Percentiles rank a stretch among this genome's conserved stretches.
phyloP scores from a whole-genome alignment of 768 basidiomycete species.

The Gelatoporia subvermispora region DNA sequence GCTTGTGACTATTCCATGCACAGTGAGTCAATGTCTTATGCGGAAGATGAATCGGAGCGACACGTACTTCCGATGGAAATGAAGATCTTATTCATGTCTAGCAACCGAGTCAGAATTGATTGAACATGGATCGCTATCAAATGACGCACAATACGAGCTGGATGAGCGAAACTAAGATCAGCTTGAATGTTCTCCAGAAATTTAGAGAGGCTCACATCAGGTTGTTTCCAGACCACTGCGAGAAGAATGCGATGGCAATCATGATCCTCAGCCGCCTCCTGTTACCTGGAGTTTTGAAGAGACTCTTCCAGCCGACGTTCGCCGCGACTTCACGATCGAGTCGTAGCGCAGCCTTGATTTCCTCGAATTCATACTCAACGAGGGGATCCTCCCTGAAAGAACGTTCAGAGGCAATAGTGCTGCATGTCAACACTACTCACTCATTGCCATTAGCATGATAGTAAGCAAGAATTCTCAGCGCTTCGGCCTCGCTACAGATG shows the following conservation, averaged over 20 bases:
- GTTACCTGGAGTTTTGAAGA: constrained; percentile 52
- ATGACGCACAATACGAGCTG: not conserved
- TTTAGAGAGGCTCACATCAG: not conserved
- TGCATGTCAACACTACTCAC: not conserved
- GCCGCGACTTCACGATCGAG: constrained; percentile 37
- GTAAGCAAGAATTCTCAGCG: constrained; percentile 32
- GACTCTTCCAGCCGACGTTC: constrained; percentile 50
- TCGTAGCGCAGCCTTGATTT: constrained; percentile 54
- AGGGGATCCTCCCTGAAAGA: constrained; percentile 39
- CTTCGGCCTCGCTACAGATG: constrained; percentile 14
- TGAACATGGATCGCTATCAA: no score
- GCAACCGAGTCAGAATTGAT: no score
- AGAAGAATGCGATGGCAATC: constrained; percentile 55
- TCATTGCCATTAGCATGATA: constrained; percentile 36
- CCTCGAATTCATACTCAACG: constrained; percentile 57
- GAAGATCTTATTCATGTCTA: constrained; percentile 49
- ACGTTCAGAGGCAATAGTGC: no score
- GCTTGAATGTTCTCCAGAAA: not conserved
- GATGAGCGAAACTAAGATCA: constrained; percentile 3
- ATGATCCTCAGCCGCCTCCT: constrained; percentile 50
- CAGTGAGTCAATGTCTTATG: not conserved
- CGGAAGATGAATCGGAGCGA: not conserved
- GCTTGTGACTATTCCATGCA: constrained; percentile 31
- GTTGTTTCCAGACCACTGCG: constrained; percentile 34
- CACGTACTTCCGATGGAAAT: constrained; percentile 41